A percentile compares a stretch with the other conserved stretches of the same genome.
phyloP scores from a whole-genome alignment of 306 rosid genomes.

The Oemleria cerasiformis region DNA sequence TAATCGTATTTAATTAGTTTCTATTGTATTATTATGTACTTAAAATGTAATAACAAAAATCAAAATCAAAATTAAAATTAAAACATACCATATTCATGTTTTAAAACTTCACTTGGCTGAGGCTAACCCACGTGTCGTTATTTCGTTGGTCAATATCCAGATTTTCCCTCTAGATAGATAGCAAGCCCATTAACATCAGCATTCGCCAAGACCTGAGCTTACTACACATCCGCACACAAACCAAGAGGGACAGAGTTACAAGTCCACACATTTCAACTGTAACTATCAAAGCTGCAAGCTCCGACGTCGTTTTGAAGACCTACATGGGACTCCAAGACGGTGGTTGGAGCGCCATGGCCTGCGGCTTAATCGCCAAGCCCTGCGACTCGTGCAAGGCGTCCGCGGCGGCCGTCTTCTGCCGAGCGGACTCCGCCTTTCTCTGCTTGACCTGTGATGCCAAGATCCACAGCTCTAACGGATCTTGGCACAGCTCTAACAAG shows the following conservation, averaged over 20 bases:
- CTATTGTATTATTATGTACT: background rate
- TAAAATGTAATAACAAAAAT: background rate
- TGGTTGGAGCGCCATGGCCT: conserved; percentile 37
- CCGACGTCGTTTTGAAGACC: conserved; percentile 1
- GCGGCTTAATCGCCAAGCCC: conserved; percentile 50
- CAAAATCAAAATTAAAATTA: background rate
- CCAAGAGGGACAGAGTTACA: background rate
- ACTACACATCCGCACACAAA: background rate
- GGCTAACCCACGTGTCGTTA: conserved; percentile 36
- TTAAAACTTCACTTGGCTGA: conserved; percentile 39
- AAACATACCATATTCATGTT: background rate
- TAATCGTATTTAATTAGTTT: background rate
- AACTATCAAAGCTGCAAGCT: background rate
- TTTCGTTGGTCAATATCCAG: conserved; percentile 44
- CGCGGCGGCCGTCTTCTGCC: conserved; percentile 65
- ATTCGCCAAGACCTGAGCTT: background rate
- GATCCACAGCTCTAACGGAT: conserved; percentile 63
- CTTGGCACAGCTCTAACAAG: conserved; percentile 65
- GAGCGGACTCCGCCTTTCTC: conserved; percentile 67
- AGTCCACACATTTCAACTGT: background rate
- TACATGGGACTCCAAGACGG: conserved; percentile 52
- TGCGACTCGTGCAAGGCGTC: conserved; percentile 74
- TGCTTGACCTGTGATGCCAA: conserved; percentile 72
- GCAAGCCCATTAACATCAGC: background rate
- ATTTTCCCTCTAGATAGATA: conserved; percentile 42